A percentile compares a stretch with the other conserved stretches of the same genome.
phyloP scores from a whole-genome alignment of 2,329 filamentous ascomycete species.

The Xylaria sp. region DNA sequence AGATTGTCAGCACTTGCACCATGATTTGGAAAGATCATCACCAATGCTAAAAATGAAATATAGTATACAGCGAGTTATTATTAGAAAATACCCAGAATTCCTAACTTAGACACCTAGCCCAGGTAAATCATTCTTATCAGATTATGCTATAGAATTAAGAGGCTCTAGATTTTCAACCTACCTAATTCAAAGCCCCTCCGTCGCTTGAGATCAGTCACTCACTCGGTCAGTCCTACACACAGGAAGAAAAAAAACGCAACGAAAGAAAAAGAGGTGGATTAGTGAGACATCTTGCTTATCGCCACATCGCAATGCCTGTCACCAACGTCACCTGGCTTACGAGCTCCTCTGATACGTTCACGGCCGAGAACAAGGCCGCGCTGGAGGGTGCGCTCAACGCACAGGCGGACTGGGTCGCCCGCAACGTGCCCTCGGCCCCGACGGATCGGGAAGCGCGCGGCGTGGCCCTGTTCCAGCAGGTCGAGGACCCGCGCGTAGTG shows the following conservation, averaged over 20 bases:
- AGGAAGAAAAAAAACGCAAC: background rate
- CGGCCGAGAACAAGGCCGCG: conserved; percentile 53
- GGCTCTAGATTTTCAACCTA: conserved; percentile 5
- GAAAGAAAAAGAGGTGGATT: background rate
- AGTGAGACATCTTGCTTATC: conserved; percentile 4
- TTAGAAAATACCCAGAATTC: conserved; percentile 23
- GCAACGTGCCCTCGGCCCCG: conserved; percentile 51
- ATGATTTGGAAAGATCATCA: conserved; percentile 25
- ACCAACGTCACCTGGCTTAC: conserved; percentile 48
- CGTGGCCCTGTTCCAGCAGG: conserved; percentile 50
- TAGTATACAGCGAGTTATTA: conserved; percentile 18
- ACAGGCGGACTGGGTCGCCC: conserved; percentile 57
- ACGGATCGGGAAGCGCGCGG: conserved; percentile 52
- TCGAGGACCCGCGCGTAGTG: conserved; percentile 53
- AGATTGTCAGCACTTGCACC: conserved; percentile 23
- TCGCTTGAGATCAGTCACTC: background rate
- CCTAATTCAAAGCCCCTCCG: background rate
- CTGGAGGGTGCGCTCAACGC: conserved; percentile 54
- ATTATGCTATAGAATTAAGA: conserved; percentile 25
- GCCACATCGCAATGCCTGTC: conserved; percentile 39
- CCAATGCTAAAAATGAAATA: background rate
- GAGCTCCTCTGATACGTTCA: conserved; percentile 45
- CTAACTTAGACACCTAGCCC: background rate
- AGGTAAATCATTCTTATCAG: conserved; percentile 19
- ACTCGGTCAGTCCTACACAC: background rate